Percentiles rank a stretch among this genome's conserved stretches.
Conservation (phyloP, 306 rosid genomes). For the Argentina anserina region DNA sequence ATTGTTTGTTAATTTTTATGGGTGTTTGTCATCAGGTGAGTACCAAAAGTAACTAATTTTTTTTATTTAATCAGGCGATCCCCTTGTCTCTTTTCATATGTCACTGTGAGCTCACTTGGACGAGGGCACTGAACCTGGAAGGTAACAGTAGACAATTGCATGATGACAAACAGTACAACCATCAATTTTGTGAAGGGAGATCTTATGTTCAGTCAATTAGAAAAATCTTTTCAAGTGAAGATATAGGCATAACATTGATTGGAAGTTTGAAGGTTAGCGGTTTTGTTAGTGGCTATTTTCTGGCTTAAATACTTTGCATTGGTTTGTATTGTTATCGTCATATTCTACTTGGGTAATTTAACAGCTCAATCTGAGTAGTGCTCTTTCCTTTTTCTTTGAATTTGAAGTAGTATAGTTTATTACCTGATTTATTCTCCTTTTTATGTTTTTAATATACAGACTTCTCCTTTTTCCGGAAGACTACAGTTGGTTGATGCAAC, state of each 20-base stretch:
- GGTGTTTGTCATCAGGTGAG: not conserved
- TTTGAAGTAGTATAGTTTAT: not conserved
- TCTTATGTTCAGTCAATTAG: conserved; percentile 39
- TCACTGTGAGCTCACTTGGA: conserved; percentile 44
- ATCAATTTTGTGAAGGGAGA: conserved; percentile 42
- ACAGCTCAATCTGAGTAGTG: conserved; percentile 1
- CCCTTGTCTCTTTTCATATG: conserved; percentile 47
- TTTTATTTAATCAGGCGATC: conserved; percentile 52
- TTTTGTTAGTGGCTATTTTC: conserved; percentile 6
- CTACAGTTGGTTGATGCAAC: conserved; percentile 85
- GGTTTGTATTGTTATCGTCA: not conserved
- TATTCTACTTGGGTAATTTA: not conserved
- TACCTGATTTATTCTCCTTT: conserved; percentile 13
- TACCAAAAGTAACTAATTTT: not conserved
- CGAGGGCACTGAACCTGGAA: conserved; percentile 35
- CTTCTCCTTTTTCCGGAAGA: conserved; percentile 57
- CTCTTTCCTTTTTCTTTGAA: not conserved
- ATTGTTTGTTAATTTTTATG: not conserved
- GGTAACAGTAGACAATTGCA: conserved; percentile 26
- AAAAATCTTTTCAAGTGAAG: conserved; percentile 56
- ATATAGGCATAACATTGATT: conserved; percentile 58
- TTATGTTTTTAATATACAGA: conserved; percentile 40
- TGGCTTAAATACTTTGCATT: not conserved
- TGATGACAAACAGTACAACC: conserved; percentile 32
- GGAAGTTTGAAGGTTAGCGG: conserved; percentile 70